Conservation (phyloP, 345 rosid species). For the Salix brachista region DNA sequence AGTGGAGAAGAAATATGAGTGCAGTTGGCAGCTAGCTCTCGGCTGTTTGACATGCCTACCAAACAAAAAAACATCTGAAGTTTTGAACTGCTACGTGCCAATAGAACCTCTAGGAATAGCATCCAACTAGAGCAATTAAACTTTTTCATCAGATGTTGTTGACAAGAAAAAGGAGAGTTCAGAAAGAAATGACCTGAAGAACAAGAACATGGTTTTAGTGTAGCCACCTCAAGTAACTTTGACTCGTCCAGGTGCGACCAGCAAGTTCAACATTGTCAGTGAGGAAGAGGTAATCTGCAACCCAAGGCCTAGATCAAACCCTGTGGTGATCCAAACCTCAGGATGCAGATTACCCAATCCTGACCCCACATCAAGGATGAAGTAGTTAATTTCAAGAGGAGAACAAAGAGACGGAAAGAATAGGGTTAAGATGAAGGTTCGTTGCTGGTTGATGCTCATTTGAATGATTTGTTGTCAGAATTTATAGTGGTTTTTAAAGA, state of each 20-base stretch:
- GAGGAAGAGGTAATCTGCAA: slow-evolving; percentile 58
- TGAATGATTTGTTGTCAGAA: slow-evolving; percentile 1
- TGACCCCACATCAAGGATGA: slow-evolving; percentile 24
- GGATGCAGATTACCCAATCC: slow-evolving; percentile 72
- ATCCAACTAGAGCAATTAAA: neutral
- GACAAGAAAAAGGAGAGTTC: neutral
- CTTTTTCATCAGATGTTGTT: neutral
- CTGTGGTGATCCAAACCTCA: slow-evolving; percentile 52
- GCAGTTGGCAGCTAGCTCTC: neutral
- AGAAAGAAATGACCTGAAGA: neutral
- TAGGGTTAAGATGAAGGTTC: neutral
- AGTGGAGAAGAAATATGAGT: neutral
- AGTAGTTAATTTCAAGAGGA: neutral
- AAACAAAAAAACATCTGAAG: neutral
- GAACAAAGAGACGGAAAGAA: neutral
- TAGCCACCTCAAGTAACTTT: neutral
- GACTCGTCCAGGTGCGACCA: neutral
- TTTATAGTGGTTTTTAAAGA: neutral
- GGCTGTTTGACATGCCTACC: neutral
- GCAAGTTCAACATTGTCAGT: slow-evolving; percentile 26
- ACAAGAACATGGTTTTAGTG: no score
- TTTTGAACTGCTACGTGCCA: neutral
- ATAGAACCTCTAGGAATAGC: neutral
- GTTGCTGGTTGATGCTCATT: neutral
- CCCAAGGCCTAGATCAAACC: slow-evolving; percentile 46